Base-by-base conservation (phyloP, 768 basidiomycete genomes). In the Boletus rubropictus region DNA sequence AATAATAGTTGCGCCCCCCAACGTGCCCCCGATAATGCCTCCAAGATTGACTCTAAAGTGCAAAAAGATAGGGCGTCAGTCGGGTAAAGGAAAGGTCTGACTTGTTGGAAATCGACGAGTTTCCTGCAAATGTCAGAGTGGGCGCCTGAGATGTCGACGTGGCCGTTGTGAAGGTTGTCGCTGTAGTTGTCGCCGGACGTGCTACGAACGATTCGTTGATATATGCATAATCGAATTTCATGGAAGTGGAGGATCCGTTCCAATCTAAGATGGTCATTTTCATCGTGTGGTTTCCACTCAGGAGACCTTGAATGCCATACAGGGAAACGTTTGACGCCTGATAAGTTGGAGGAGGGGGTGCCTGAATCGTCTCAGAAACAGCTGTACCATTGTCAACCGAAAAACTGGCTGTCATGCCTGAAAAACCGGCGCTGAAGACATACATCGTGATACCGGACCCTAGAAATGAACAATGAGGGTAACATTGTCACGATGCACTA, bases 361-460 rank as follows among this genome's bases (percentile, higher is more conserved):
- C 12, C 0, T 34, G 12, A 11, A 32, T 46, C n/a, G 50, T 24
- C 5, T 20, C 49, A 20, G 54, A 20, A 20, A 40, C 29, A 5
- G 49, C 37, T 27, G 46, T 3, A 14, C 48, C 41, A 18, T 45
- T 47, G 11, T 62, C 57, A 32, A 62, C 24, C 10, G 53, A 45
- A 48, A 59, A 61, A 38, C 48, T 59, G 44, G 56, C 61, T 9
- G 53, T 40, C 43, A 54, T 56, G 42, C 62, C 62, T 6, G 51
- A 35, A 0, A 20, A 0, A 1, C 61, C 62, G 4, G 59, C 59
- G 7, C 36, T 56, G 25, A 46, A 59, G 21, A 64, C 57, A 35
- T 62, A 64, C 46, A 64, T 56, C 27, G 54, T 47, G 40, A 62
- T 62, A 10, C 61, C 62, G 0, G 61, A 59, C 20, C 62, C 61